Base-by-base conservation (phyloP, 768 basidiomycete genomes). In the Russula emetica region DNA sequence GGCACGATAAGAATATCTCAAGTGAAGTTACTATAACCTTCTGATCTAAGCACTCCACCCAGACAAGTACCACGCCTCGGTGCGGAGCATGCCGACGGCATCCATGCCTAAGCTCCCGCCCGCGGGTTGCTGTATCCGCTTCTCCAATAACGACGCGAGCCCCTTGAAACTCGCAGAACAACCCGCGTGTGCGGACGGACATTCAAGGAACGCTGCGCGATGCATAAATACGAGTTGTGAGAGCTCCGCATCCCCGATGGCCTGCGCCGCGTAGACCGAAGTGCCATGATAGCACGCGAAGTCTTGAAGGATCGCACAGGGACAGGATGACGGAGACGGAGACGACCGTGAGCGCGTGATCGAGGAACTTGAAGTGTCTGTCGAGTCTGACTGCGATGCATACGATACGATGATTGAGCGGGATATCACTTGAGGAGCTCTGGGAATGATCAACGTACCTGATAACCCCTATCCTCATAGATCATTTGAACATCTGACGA, bases 51-150 rank as follows among this genome's bases (percentile, higher is more conserved):
- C 30, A 26, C 55, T 30, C 55, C 59, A 52, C 3, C 64, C 64
- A 6, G 64, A 65, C 59, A 65, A 47, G 2, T 61, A 18, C 64
- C 64, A 65, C 2, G 64, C 64, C 60, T 65, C 64, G 0, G 54
- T 56, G 55, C 64, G 64, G 26, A 65, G 60, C 59, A 61, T 60
- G 16, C 64, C 45, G 22, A 61, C 64, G 0, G 44, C 49, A 18
- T 60, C 58, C 52, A 64, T 55, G 13, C 63, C 63, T 20, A 54
- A 14, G 53, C 32, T 34, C 36, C 58, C 58, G 10, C 42, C 45
- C 28, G 16, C 22, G 22, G n/a, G 28, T 11, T 50, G 58, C 8
- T 50, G 58, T 2, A 38, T 6, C 13, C 40, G 49, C 34, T 55
- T 50, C 47, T 65, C 64, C 32, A 65, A 44, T 14, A 61, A 10